Evolutionary conservation across 179 eudicot genomes (phyloP).

Genomic region (Dionaea muscipula): DNA sequence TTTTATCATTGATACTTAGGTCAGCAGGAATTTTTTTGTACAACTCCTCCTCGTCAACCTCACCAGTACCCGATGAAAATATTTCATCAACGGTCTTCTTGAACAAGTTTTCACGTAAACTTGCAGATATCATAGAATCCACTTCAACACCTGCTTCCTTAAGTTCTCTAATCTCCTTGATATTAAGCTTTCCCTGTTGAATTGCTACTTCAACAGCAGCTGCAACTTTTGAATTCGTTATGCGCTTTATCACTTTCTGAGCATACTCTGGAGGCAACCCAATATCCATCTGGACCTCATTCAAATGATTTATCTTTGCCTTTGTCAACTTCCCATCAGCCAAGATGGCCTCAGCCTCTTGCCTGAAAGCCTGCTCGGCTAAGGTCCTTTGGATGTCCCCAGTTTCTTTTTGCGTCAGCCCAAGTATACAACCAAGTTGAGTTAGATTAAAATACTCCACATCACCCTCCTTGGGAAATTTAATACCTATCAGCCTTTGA

Average conservation of each 20-base stretch:
- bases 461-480: conserved; percentile 55
- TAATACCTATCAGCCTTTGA: conserved; percentile 61
- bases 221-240: conserved; percentile 64
- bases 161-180: conserved; percentile 70
- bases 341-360: conserved; percentile 82
- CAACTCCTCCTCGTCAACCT: conserved; percentile 87
- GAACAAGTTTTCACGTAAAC: conserved; percentile 63
- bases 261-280: conserved; percentile 84
- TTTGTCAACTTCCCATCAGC: conserved; percentile 85
- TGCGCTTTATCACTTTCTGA: conserved; percentile 68
- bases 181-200: conserved; percentile 64
- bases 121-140: conserved; percentile 54
- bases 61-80: conserved; percentile 92
- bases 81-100: conserved; percentile 66
- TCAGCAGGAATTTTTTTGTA: conserved; percentile 71
- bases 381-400: conserved; percentile 65
- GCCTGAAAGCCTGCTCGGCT: conserved; percentile 79
- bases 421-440: conserved; percentile 75
- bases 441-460: conserved; percentile 52
- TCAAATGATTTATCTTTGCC: conserved; percentile 54
- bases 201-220: conserved; percentile 75
- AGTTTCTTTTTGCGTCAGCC: conserved; percentile 53
- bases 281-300: conserved; percentile 66
- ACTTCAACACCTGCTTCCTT: conserved; percentile 62
- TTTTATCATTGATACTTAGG: conserved; percentile 50